A percentile compares a stretch with the other conserved stretches of the same genome.
Evolutionary conservation across 2,329 filamentous ascomycete species (phyloP).

Genomic region (Neonectria magnoliae): DNA sequence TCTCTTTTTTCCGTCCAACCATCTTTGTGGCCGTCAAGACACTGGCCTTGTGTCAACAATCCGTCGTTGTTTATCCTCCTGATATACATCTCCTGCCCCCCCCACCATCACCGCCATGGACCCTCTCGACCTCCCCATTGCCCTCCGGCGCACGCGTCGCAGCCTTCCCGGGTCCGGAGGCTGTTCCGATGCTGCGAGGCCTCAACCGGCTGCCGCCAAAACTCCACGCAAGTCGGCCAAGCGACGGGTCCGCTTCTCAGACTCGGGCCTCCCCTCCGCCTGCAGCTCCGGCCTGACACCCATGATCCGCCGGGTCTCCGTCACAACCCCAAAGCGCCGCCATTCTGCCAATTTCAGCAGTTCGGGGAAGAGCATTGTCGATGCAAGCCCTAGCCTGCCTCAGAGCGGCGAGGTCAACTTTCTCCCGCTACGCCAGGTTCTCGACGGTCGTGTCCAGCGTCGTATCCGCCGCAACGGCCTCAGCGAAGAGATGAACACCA

Average conservation of each 20-base stretch:
- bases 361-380: conserved; percentile 29
- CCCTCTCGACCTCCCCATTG: conserved; percentile 60
- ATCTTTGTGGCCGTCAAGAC: conserved; percentile 7
- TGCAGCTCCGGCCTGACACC: conserved; percentile 61
- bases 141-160: conserved; percentile 64
- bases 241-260: conserved; percentile 68
- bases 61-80: conserved; percentile 1
- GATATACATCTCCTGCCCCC: neutral
- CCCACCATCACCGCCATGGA: conserved; percentile 43
- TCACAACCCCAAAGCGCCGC: conserved; percentile 53
- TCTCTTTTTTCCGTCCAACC: conserved; percentile 13
- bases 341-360: conserved; percentile 54
- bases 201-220: conserved; percentile 31
- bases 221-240: conserved; percentile 48
- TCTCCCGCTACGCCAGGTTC: conserved; percentile 59
- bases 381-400: conserved; percentile 30
- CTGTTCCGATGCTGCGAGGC: conserved; percentile 28
- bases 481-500: conserved; percentile 67
- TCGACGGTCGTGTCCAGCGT: conserved; percentile 67
- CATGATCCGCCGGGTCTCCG: conserved; percentile 62
- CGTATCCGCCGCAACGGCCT: conserved; percentile 65
- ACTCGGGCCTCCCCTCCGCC: conserved; percentile 59
- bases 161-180: conserved; percentile 48
- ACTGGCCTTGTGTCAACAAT: conserved; percentile 3
- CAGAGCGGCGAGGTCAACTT: conserved; percentile 56